A percentile compares a stretch with the other conserved stretches of the same genome.
phyloP scores from a whole-genome alignment of 179 eudicot species.

The Sideroxylon spinosum region DNA sequence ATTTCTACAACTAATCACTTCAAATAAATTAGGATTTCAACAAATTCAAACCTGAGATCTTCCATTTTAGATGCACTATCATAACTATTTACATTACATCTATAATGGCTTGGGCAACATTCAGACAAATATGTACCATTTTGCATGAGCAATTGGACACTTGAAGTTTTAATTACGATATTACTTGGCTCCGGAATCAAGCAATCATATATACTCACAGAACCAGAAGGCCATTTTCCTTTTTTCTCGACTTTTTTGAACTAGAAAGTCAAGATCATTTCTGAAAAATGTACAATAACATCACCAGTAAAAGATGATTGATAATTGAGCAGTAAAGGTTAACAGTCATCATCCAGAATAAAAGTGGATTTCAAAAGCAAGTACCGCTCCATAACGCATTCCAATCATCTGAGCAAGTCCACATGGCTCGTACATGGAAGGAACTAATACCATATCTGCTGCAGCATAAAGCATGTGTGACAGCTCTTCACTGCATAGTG shows the following conservation, averaged over 20 bases:
- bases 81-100: neutral
- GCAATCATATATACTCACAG: neutral
- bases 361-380: neutral
- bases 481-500: constrained; percentile 64
- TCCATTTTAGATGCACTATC: neutral
- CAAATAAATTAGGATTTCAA: too few relatives aligned
- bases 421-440: constrained; percentile 90
- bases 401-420: constrained; percentile 93
- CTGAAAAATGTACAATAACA: neutral
- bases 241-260: neutral
- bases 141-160: neutral
- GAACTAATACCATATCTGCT: constrained; percentile 85
- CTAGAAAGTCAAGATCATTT: neutral
- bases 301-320: neutral
- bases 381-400: constrained; percentile 90
- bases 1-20: too few relatives aligned
- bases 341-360: neutral
- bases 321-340: neutral
- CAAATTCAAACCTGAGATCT: neutral
- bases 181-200: constrained; percentile 3
- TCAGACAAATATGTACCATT: neutral
- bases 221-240: neutral
- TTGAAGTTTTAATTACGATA: neutral
- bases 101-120: neutral
- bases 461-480: constrained; percentile 96